A percentile compares a stretch with the other conserved stretches of the same genome.
These are phyloP conservation scores for Malus hybrid DNA, from an alignment of 331 rosid genomes.

Conservation along the genomic window DNA sequence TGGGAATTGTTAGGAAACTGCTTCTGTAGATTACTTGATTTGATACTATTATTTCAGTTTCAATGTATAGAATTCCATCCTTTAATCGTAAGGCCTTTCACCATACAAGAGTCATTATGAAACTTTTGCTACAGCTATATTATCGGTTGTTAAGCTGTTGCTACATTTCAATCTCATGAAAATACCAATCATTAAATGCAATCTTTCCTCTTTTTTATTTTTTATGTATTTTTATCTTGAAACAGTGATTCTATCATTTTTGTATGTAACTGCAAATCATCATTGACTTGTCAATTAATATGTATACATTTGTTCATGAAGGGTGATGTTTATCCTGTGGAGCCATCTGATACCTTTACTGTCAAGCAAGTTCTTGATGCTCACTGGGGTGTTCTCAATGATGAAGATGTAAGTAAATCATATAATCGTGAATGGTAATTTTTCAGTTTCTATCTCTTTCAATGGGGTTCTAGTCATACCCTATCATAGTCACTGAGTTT, in stretches of 20 bases:
- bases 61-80: neutral
- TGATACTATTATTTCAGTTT: neutral
- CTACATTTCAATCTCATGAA: neutral
- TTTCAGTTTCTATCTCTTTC: conserved; percentile 2
- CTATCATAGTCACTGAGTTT: neutral
- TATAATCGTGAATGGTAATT: conserved; percentile 2
- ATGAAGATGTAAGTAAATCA: conserved; percentile 82
- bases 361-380: conserved; percentile 84
- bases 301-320: conserved; percentile 29
- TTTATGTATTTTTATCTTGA: neutral
- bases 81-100: neutral
- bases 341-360: conserved; percentile 43
- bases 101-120: neutral
- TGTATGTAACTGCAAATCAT: neutral
- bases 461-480: neutral
- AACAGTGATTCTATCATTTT: neutral
- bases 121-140: neutral
- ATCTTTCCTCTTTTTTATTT: neutral
- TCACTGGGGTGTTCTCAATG: conserved; percentile 85
- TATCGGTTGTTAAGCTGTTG: neutral
- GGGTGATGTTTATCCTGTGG: conserved; percentile 99
- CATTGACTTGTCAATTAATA: conserved; percentile 9
- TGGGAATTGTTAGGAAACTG: neutral
- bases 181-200: neutral
- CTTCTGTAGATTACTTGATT: neutral